Evolutionary conservation across 1,284 basidiomycete species (phyloP), one percentile per base, ranked within the genome.

Genomic region (Gomphus bonarii): DNA sequence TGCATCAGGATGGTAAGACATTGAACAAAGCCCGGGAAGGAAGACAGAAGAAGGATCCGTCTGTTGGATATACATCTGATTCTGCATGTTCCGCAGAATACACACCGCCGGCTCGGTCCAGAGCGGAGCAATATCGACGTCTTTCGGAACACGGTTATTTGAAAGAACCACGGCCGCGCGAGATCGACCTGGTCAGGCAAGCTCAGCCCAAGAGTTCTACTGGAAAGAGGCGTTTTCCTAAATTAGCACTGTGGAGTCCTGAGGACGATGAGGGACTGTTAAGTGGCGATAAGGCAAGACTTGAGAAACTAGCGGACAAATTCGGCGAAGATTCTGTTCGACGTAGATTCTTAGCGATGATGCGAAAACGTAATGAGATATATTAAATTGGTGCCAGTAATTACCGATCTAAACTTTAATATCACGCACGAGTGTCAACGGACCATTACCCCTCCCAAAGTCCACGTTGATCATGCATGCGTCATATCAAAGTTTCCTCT

Each of bases 31-130:
- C 22, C 33, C 14, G 18, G 36, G 36, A 51, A 18, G 33, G 50
- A 3, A 14, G 6, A 20, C 31, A 22, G n/a, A 48, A 30, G 9
- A 14, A 31, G 30, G 25, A 4, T 51, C n/a, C n/a, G 38, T 36
- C 18, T 38, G 33, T 30, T 10, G 28, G n/a, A 40, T 18, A 28
- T 28, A 28, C 28, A 6, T 20, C 38, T 54, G 25, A 22, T 14
- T 28, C 18, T 44, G 36, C 6, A 16, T 40, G 7, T 40, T 40
- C 38, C 8, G 33, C 40, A 8, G 54, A 55, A 10, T 57, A 50
- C 28, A 51, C 55, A 12, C 55, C 55, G 22, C 55, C 55, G 0
- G 36, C 40, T 42, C 48, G 55, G 10, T 50, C 55, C 16, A 18
- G 30, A 12, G 55, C 55, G 20, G 55, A 40, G 20, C 30, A 42